Percentiles rank a stretch among this genome's conserved stretches.
Evolutionary conservation across 2,329 filamentous ascomycete genomes (phyloP).

Genomic region (Gliomastix tumulicola): DNA sequence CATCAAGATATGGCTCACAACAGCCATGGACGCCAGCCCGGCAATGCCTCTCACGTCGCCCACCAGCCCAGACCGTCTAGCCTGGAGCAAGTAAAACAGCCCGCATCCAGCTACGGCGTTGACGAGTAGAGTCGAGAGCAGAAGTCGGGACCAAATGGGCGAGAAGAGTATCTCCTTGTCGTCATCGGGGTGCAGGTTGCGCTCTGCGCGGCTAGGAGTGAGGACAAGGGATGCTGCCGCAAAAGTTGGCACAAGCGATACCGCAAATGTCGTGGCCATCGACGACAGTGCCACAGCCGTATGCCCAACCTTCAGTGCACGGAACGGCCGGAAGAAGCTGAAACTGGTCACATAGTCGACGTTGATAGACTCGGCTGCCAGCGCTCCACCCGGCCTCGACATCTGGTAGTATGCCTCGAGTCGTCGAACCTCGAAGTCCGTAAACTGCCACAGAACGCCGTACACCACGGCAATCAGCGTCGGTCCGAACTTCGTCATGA

Average conservation of each 20-base stretch:
- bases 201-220: slow-evolving; percentile 39
- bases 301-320: slow-evolving; percentile 55
- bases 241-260: slow-evolving; percentile 62
- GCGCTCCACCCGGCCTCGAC: slow-evolving; percentile 50
- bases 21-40: slow-evolving; percentile 69
- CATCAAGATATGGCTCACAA: slow-evolving; percentile 63
- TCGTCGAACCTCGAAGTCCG: slow-evolving; percentile 60
- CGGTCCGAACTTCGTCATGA: slow-evolving; percentile 56
- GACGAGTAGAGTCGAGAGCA: slow-evolving; percentile 48
- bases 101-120: slow-evolving; percentile 51
- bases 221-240: slow-evolving; percentile 57
- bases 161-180: slow-evolving; percentile 50
- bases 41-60: slow-evolving; percentile 68
- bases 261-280: slow-evolving; percentile 55
- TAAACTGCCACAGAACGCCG: slow-evolving; percentile 60
- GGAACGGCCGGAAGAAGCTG: slow-evolving; percentile 57
- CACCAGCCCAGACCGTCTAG: slow-evolving; percentile 57
- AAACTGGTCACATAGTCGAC: slow-evolving; percentile 67
- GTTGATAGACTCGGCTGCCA: slow-evolving; percentile 61
- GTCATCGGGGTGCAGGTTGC: slow-evolving; percentile 29
- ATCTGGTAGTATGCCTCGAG: slow-evolving; percentile 62
- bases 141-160: slow-evolving; percentile 51
- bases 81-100: slow-evolving; percentile 54
- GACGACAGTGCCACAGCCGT: slow-evolving; percentile 64
- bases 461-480: slow-evolving; percentile 55